phyloP scores from a whole-genome alignment of 73 alveolate species.

The Paramecium biaurelia region DNA sequence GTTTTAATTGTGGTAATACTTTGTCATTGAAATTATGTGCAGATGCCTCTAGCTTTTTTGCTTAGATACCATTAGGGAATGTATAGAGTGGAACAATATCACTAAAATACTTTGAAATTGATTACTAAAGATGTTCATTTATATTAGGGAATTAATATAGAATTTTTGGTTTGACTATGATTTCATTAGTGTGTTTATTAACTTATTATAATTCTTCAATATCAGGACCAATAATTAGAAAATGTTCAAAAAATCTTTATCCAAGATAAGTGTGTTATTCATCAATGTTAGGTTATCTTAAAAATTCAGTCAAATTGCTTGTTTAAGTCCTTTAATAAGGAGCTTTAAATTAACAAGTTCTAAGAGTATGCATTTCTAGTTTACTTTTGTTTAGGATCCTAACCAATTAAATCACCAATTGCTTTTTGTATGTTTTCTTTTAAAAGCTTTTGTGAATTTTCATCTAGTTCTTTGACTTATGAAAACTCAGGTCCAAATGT shows the following conservation, averaged over 20 bases:
- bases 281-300: neutral
- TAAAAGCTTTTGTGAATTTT: neutral
- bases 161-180: neutral
- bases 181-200: neutral
- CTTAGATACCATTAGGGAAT: neutral
- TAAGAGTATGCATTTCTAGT: neutral
- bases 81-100: neutral
- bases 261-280: neutral
- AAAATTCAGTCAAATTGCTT: neutral
- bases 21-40: neutral
- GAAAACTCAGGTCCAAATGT: neutral
- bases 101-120: neutral
- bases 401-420: neutral
- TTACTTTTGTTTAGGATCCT: neutral
- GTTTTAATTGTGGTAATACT: neutral
- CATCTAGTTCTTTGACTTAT: neutral
- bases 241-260: constrained; percentile 18
- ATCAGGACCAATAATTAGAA: constrained; percentile 13
- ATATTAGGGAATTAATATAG: neutral
- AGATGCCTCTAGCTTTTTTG: neutral
- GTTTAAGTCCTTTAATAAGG: neutral
- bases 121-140: neutral
- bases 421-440: neutral
- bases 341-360: neutral
- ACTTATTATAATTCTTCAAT: neutral